Percentiles rank a stretch among this genome's conserved stretches.
These are phyloP conservation scores for Eucalyptus marginata DNA, from an alignment of 345 rosid species.

Conservation along the genomic window DNA sequence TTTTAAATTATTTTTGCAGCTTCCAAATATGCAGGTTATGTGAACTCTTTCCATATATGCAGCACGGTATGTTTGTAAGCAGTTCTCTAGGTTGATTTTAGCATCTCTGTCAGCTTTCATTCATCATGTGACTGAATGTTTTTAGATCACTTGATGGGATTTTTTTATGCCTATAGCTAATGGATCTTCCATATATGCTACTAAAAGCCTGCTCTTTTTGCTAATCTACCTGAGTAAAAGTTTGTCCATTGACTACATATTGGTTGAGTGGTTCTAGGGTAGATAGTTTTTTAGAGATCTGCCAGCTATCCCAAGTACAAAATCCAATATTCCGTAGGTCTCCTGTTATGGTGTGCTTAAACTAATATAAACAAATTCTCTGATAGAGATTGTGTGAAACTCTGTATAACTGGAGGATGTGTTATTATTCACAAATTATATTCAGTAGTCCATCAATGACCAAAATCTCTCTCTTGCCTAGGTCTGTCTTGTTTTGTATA, in stretches of 20 bases:
- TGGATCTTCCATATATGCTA: background rate
- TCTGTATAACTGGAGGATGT: background rate
- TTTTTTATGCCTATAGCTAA: background rate
- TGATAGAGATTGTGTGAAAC: background rate
- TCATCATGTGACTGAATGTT: background rate
- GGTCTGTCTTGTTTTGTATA: background rate
- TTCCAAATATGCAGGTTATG: slow-evolving; percentile 85
- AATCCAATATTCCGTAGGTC: background rate
- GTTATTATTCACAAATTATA: background rate
- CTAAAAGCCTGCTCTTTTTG: background rate
- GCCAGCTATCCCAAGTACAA: background rate
- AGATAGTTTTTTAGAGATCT: background rate
- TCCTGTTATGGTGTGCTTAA: background rate
- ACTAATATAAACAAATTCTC: background rate
- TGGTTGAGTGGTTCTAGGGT: background rate
- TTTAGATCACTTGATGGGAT: background rate
- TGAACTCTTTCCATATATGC: slow-evolving; percentile 12
- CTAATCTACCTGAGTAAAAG: background rate
- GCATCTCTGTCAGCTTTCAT: background rate
- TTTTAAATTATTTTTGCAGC: background rate
- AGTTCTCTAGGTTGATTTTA: background rate
- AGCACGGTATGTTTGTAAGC: slow-evolving; percentile 36
- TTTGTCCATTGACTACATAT: background rate
- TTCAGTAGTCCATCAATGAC: background rate
- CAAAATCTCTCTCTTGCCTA: background rate